A percentile compares a stretch with the other conserved stretches of the same genome.
Evolutionary conservation across 139 green algal species (phyloP).

Genomic region (Chlamydomonas applanata): DNA sequence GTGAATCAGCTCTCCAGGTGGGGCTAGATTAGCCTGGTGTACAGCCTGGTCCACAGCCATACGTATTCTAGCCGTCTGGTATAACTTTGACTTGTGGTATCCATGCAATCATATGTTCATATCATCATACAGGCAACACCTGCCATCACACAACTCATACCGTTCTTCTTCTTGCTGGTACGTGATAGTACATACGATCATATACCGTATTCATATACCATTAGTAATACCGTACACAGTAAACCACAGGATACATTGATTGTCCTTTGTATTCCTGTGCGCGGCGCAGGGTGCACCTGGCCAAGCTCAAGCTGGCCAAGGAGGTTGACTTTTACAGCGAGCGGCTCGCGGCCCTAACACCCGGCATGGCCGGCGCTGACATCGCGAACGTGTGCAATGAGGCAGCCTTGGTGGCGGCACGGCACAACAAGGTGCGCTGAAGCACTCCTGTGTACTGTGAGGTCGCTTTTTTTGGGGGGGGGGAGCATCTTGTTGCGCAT

Average conservation of each 20-base stretch:
- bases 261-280: not conserved
- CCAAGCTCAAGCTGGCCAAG: constrained; percentile 80
- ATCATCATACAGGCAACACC: too few species aligned
- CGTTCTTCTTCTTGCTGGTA: not conserved
- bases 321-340: constrained; percentile 75
- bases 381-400: constrained; percentile 99
- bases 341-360: constrained; percentile 93
- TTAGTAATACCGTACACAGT: too few species aligned
- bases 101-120: too few species aligned
- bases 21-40: too few species aligned
- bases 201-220: too few species aligned
- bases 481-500: not conserved
- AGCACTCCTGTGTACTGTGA: too few species aligned
- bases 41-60: too few species aligned
- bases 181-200: not conserved
- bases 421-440: constrained; percentile 48
- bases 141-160: not conserved
- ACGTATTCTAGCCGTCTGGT: too few species aligned
- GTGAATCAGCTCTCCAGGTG: too few species aligned
- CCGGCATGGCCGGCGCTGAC: constrained; percentile 92
- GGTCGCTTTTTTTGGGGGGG: not conserved
- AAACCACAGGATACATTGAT: too few species aligned
- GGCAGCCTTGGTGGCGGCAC: constrained; percentile 92
- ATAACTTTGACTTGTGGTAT: too few species aligned
- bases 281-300: constrained; percentile 68